Evolutionary conservation across 2,329 filamentous ascomycete genomes (phyloP).

Genomic region (Hypomyces rosellus): DNA sequence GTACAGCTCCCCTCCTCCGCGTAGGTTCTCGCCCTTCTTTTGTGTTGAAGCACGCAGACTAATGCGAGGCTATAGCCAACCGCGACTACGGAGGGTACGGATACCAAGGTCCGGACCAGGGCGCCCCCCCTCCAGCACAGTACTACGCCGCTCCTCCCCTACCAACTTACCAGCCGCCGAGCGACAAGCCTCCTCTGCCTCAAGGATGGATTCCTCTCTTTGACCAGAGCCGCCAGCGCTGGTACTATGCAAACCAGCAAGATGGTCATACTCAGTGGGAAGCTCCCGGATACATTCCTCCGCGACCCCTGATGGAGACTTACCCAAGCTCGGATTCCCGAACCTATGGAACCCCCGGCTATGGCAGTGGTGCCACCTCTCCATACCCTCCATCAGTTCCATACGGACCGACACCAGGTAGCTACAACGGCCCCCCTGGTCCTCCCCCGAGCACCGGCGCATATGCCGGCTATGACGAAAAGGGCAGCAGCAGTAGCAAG

Average conservation of each 20-base stretch:
- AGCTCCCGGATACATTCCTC: constrained; percentile 35
- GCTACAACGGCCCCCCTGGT: constrained; percentile 13
- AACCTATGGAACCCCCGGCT: constrained; percentile 15
- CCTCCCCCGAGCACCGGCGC: constrained; percentile 13
- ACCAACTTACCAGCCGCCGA: constrained; percentile 29
- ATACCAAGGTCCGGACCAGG: constrained; percentile 19
- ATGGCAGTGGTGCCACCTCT: constrained; percentile 10
- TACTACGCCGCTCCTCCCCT: constrained; percentile 16
- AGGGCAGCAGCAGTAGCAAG: constrained; percentile 9
- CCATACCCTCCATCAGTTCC: constrained; percentile 3
- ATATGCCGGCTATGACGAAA: constrained; percentile 13
- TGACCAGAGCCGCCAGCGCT: constrained; percentile 54
- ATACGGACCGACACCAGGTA: constrained; percentile 3
- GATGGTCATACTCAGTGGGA: constrained; percentile 61
- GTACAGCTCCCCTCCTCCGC: constrained; percentile 2
- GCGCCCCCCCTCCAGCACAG: constrained; percentile 14
- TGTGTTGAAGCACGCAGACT: neutral
- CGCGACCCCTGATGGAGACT: constrained; percentile 18
- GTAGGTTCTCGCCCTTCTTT: constrained; percentile 2
- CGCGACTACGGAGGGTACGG: constrained; percentile 3
- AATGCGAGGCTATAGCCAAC: neutral
- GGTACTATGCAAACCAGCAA: constrained; percentile 58
- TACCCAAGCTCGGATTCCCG: constrained; percentile 20
- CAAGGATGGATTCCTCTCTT: constrained; percentile 58
- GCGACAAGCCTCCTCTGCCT: constrained; percentile 45